Percentiles rank a stretch among this genome's conserved stretches.
These are phyloP conservation scores for Fusarium lyarnte DNA, from an alignment of 2,329 filamentous ascomycete genomes.

Conservation along the genomic window DNA sequence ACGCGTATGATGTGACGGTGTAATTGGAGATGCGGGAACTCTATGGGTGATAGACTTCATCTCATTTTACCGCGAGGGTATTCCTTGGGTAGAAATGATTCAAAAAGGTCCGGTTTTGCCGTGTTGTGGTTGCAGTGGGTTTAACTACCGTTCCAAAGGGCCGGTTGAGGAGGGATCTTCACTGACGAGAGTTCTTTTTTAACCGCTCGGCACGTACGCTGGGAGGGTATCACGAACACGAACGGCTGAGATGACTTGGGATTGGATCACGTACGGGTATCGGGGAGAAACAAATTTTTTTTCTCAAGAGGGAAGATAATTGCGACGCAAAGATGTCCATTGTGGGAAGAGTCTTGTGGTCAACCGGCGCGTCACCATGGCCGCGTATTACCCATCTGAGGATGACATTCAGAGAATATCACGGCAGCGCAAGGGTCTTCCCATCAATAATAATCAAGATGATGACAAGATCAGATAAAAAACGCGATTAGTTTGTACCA, in stretches of 20 bases:
- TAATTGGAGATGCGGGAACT: background rate
- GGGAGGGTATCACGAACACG: background rate
- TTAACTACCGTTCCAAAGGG: background rate
- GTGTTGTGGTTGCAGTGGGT: background rate
- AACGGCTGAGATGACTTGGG: background rate
- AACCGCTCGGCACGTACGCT: background rate
- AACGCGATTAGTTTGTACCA: background rate
- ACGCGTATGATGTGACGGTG: background rate
- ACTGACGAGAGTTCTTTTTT: background rate
- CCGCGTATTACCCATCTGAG: background rate
- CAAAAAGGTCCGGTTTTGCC: background rate
- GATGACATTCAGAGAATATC: background rate
- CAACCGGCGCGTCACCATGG: background rate
- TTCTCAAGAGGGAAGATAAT: too few relatives aligned
- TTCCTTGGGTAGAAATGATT: background rate
- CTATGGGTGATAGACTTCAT: background rate
- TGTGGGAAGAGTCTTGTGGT: background rate
- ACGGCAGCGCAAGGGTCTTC: background rate
- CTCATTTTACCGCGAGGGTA: background rate
- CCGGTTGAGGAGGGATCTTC: background rate
- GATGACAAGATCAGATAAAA: background rate
- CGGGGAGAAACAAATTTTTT: background rate
- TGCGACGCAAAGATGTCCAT: rapidly evolving
- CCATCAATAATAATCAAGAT: background rate
- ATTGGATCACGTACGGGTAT: background rate